Percentiles rank a stretch among this genome's conserved stretches.
Evolutionary conservation across 1,139 yeast genomes (phyloP).

Genomic region (Suhomyces kunorum): DNA sequence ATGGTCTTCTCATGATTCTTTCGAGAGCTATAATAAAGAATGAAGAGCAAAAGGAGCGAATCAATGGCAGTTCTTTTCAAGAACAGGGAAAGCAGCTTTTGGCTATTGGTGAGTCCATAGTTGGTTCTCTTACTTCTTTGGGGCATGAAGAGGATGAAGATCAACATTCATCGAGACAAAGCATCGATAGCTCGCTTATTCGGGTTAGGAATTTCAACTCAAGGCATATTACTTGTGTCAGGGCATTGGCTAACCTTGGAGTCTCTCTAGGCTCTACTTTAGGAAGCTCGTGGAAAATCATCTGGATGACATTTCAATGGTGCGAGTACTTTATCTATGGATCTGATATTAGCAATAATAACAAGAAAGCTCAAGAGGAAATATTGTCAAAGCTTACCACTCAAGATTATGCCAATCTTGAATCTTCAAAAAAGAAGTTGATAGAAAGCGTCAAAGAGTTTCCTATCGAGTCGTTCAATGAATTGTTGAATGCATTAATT

Average conservation of each 20-base stretch:
- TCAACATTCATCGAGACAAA: conserved; percentile 5
- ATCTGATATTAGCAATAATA: conserved; percentile 43
- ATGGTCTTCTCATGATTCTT: conserved; percentile 59
- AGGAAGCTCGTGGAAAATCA: conserved; percentile 64
- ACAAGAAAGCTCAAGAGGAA: conserved; percentile 23
- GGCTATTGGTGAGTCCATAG: conserved; percentile 62
- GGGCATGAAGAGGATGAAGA: neutral
- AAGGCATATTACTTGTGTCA: conserved; percentile 70
- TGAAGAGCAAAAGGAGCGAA: conserved; percentile 22
- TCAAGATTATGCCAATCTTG: conserved; percentile 55
- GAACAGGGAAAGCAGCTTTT: conserved; percentile 39
- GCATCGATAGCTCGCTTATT: conserved; percentile 3
- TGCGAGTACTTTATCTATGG: conserved; percentile 63
- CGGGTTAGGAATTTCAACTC: conserved; percentile 48
- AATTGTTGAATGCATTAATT: conserved; percentile 48
- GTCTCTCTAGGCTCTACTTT: conserved; percentile 76
- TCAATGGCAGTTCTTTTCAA: conserved; percentile 16
- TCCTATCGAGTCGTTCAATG: conserved; percentile 49
- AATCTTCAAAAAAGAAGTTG: conserved; percentile 57
- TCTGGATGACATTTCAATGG: conserved; percentile 78
- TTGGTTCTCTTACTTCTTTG: conserved; percentile 50
- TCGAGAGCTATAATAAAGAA: conserved; percentile 55
- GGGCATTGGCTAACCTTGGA: conserved; percentile 77
- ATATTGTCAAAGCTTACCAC: conserved; percentile 29
- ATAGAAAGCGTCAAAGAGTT: conserved; percentile 62